Conservation (phyloP, 139 green algal genomes). For the Tetraselmis striata region DNA sequence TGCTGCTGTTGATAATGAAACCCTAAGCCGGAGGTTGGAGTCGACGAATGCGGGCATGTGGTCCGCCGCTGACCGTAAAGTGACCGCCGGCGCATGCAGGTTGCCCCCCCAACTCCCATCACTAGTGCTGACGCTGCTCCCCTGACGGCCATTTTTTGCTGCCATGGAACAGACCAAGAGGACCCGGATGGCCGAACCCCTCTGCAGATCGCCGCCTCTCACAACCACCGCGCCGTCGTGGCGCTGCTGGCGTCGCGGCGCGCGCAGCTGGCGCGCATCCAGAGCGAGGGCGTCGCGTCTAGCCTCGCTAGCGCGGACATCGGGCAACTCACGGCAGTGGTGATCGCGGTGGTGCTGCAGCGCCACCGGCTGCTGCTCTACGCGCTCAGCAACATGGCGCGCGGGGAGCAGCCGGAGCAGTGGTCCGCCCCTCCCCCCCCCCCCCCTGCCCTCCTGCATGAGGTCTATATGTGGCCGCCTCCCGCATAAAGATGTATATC, state of each 20-base stretch:
- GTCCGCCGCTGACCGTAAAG: too few species aligned
- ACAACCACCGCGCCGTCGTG: neutral
- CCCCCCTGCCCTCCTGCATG: too few species aligned
- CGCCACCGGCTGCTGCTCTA: neutral
- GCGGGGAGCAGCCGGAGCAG: neutral
- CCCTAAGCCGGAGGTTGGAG: too few species aligned
- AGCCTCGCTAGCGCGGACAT: neutral
- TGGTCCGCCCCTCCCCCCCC: neutral
- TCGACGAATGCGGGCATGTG: too few species aligned
- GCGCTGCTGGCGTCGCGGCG: neutral
- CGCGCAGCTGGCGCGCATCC: neutral
- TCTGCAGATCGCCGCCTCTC: neutral
- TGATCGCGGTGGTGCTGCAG: neutral
- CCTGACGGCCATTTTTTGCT: too few species aligned
- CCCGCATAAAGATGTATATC: too few species aligned
- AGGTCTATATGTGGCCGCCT: too few species aligned
- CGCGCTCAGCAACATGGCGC: neutral
- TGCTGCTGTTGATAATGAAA: too few species aligned
- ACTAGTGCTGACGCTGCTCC: too few species aligned
- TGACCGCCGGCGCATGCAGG: too few species aligned
- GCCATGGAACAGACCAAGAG: neutral
- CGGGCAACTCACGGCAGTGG: neutral
- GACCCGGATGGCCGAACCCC: neutral
- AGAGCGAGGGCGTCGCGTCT: too few species aligned
- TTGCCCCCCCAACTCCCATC: too few species aligned